phyloP scores from a whole-genome alignment of 1,139 yeast genomes.

The Taiozyma sp. region DNA sequence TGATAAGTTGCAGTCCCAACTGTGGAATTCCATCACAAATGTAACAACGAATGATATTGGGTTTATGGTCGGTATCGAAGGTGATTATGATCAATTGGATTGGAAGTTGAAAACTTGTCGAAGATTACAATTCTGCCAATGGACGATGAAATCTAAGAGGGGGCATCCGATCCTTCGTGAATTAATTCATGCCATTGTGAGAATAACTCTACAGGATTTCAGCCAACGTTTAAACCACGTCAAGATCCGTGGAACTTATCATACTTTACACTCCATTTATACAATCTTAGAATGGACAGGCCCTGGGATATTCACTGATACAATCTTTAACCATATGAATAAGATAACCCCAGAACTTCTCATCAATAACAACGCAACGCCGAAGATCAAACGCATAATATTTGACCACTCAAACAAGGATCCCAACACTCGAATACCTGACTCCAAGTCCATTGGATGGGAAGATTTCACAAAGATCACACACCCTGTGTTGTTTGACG shows the following conservation, averaged over 20 bases:
- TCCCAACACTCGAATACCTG: slow-evolving; percentile 6
- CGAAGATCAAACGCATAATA: slow-evolving; percentile 11
- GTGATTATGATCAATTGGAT: slow-evolving; percentile 79
- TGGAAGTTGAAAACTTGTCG: slow-evolving; percentile 71
- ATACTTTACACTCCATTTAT: slow-evolving; percentile 30
- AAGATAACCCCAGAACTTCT: slow-evolving; percentile 28
- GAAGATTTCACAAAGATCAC: slow-evolving; percentile 55
- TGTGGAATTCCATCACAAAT: neutral
- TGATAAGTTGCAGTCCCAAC: neutral
- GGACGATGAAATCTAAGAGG: slow-evolving; percentile 74
- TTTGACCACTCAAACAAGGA: slow-evolving; percentile 16
- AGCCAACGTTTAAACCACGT: slow-evolving; percentile 31
- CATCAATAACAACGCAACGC: slow-evolving; percentile 6
- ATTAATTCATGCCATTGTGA: slow-evolving; percentile 72
- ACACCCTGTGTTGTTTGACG: slow-evolving; percentile 56
- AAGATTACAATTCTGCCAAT: slow-evolving; percentile 71
- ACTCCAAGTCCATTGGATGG: slow-evolving; percentile 37
- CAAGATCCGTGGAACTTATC: slow-evolving; percentile 63
- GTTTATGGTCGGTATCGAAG: slow-evolving; percentile 80
- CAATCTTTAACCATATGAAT: slow-evolving; percentile 70
- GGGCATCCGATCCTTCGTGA: slow-evolving; percentile 92
- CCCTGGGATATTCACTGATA: slow-evolving; percentile 90
- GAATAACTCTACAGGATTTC: slow-evolving; percentile 50
- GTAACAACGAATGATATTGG: slow-evolving; percentile 40
- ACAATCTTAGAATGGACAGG: slow-evolving; percentile 94